Conservation (phyloP, 2,329 filamentous ascomycete genomes). For the Paecilomyces dactylethromorphus region DNA sequence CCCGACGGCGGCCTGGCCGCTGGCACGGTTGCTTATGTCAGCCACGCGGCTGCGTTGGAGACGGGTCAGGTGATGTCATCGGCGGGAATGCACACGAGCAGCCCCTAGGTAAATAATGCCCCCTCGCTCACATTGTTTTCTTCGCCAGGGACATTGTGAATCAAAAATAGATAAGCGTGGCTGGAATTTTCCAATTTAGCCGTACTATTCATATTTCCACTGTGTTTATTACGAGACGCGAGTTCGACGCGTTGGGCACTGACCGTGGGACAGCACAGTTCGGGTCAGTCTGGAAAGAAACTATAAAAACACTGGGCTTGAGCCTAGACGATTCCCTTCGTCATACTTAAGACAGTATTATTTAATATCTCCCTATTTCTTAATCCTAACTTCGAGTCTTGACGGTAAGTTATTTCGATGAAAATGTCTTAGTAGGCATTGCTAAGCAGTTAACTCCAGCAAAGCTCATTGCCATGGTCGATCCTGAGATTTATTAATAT, state of each 20-base stretch:
- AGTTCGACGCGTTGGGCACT: neutral
- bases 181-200: no score
- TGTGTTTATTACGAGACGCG: neutral
- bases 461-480: no score
- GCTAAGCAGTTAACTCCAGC: no score
- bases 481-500: no score
- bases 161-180: no score
- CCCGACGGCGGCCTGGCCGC: neutral
- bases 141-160: neutral
- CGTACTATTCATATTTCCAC: no score
- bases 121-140: neutral
- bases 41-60: conserved; percentile 4
- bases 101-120: neutral
- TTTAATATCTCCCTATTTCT: neutral
- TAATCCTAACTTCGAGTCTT: neutral
- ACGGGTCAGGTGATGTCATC: conserved; percentile 28
- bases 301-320: neutral
- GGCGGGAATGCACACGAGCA: neutral
- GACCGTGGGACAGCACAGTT: neutral
- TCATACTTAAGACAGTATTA: neutral
- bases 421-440: no score
- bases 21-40: neutral
- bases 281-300: neutral
- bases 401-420: no score
- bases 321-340: neutral